Evolutionary conservation across 2,329 filamentous ascomycete genomes (phyloP).

Genomic region (Lecanicillium sp.): DNA sequence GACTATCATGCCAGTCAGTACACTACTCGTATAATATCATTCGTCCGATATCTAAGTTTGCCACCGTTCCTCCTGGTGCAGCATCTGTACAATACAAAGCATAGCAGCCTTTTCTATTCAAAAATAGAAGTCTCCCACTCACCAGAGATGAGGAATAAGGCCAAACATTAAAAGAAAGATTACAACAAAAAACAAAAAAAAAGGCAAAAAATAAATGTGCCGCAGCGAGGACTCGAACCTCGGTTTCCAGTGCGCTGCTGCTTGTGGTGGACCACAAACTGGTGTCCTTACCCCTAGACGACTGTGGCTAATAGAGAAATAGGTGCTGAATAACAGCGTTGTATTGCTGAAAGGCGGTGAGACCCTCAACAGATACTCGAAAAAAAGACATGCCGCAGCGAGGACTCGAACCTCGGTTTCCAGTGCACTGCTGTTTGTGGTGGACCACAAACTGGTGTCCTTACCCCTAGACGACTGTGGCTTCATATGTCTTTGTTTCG

Average conservation of each 20-base stretch:
- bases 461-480: slow-evolving; percentile 20
- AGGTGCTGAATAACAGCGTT: too few relatives aligned
- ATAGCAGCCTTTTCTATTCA: too few relatives aligned
- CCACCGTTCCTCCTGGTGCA: too few relatives aligned
- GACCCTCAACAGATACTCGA: neutral
- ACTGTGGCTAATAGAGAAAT: slow-evolving; percentile 10
- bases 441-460: slow-evolving; percentile 21
- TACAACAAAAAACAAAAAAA: too few relatives aligned
- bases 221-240: slow-evolving; percentile 22
- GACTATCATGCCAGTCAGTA: too few relatives aligned
- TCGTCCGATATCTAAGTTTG: too few relatives aligned
- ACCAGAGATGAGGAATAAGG: too few relatives aligned
- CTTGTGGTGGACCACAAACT: slow-evolving; percentile 17
- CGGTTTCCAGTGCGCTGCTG: slow-evolving; percentile 18
- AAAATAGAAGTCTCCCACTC: too few relatives aligned
- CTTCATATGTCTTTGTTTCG: slow-evolving; percentile 4
- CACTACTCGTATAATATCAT: too few relatives aligned
- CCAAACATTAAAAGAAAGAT: too few relatives aligned
- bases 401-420: slow-evolving; percentile 23
- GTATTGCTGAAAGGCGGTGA: too few relatives aligned
- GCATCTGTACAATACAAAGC: too few relatives aligned
- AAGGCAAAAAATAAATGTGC: slow-evolving; percentile 10
- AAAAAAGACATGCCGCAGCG: slow-evolving; percentile 14
- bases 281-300: slow-evolving; percentile 21
- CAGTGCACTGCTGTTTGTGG: slow-evolving; percentile 14